phyloP scores from a whole-genome alignment of 2,329 filamentous ascomycete species.

The Myriosclerotinia duriaeana region DNA sequence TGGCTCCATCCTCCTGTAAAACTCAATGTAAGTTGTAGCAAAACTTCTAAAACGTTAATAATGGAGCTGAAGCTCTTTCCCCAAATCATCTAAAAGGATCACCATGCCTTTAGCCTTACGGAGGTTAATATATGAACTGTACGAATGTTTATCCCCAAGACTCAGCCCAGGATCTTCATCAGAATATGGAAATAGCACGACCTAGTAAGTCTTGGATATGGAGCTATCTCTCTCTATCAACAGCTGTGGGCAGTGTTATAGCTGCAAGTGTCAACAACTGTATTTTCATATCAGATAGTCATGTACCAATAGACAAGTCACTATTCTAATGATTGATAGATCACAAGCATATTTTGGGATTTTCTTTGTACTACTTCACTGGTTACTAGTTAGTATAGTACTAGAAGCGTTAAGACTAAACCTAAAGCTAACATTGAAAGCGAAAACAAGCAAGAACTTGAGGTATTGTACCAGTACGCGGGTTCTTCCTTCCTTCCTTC shows the following conservation, averaged over 20 bases:
- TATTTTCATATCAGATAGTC: neutral
- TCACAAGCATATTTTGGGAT: neutral
- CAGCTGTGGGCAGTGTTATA: neutral
- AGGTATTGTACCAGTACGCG: neutral
- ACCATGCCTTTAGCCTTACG: neutral
- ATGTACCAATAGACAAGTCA: neutral
- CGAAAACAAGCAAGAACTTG: neutral
- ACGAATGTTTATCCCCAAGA: neutral
- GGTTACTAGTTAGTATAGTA: neutral
- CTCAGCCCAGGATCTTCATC: conserved; percentile 1
- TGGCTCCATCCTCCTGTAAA: neutral
- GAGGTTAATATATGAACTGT: neutral
- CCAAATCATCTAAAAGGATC: conserved; percentile 6
- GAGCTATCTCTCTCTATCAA: neutral
- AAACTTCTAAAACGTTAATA: neutral
- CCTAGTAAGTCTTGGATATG: neutral
- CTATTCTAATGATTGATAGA: neutral
- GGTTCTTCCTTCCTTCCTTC: too few species aligned
- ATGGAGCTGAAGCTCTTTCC: too few species aligned
- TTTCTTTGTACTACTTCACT: neutral
- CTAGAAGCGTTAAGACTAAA: neutral
- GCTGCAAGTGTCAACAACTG: neutral
- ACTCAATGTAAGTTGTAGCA: neutral
- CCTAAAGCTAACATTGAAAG: neutral
- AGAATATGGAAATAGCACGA: conserved; percentile 6